Evolutionary conservation across 441 rosid genomes (phyloP).

Genomic region (Brassica hybrid): DNA sequence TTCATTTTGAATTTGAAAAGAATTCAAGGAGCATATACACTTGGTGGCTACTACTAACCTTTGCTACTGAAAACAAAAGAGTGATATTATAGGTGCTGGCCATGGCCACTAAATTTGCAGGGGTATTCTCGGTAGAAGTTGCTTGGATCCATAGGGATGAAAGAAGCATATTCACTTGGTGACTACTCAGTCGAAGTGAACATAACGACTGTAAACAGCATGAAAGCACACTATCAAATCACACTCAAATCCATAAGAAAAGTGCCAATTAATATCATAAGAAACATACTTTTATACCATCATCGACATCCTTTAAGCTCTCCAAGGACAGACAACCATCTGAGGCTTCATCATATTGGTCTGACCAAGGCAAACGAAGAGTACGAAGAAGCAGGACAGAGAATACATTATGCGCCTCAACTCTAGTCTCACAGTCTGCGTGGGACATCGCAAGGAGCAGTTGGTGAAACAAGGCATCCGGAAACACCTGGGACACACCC

Average conservation of each 20-base stretch:
- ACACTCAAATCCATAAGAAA: conserved; percentile 5
- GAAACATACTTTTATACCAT: conserved; percentile 75
- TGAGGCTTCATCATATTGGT: conserved; percentile 53
- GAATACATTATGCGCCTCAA: conserved; percentile 78
- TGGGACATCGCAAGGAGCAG: conserved; percentile 84
- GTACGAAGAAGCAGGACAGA: conserved; percentile 85
- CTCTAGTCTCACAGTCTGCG: conserved; percentile 81
- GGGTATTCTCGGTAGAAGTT: conserved; percentile 72
- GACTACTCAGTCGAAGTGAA: conserved; percentile 86
- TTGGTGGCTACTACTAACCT: conserved; percentile 54
- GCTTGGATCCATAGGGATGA: conserved; percentile 97
- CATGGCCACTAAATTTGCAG: conserved; percentile 92
- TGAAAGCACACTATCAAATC: conserved; percentile 30
- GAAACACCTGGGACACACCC: conserved; percentile 70
- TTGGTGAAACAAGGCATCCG: conserved; percentile 92
- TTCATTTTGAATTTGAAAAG: conserved; percentile 15
- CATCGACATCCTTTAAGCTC: conserved; percentile 59
- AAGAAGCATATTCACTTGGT: conserved; percentile 91
- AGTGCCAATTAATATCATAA: conserved; percentile 13
- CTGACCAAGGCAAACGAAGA: conserved; percentile 59
- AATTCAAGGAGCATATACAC: conserved; percentile 4
- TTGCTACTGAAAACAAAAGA: conserved; percentile 72
- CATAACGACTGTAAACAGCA: conserved; percentile 54
- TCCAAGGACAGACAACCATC: conserved; percentile 52
- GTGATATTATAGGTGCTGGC: conserved; percentile 76